Evolutionary conservation across 495 filamentous ascomycete species (phyloP), one percentile per base, ranked within the genome.

Genomic region (Daldinia vernicosa): DNA sequence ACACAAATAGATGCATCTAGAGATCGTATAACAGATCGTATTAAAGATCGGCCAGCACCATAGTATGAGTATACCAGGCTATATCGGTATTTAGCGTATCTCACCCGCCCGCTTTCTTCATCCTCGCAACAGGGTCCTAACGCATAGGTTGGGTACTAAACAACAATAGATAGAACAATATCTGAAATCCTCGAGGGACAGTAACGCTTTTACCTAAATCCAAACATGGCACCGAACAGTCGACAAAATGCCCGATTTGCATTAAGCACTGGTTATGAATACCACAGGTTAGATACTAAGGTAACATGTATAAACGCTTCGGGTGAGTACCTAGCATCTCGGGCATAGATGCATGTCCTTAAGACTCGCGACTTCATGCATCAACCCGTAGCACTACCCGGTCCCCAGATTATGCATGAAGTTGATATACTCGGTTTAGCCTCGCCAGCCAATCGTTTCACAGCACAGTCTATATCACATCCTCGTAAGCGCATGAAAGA

Each of bases 21-120:
- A 72, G 63, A 60, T 68, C 64, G 50, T 65, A 68, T 52, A 30
- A 53, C 50, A 68, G 70, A 72, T 72, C 70, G 37, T 40, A 62
- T 62, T 61, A 15, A 11, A 72, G 65, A 69, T 66, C 65, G 47
- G 24, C 61, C 60, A 45, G 60, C 65, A 57, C 56, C 54, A 55
- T 58, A 17, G 40, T 50, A 54, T 51, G 35, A 57, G 28, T 55
- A 52, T 27, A 30, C 63, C 63, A 53, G 62, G 58, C 56, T 57
- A 51, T 53, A 27, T n/a, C 32, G 11, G 50, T 45, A 40, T 67
- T 50, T 53, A 63, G 58, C 40, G 40, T 28, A 32, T 60, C 35
- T 50, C 63, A 53, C 43, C 53, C 30, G 24, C 30, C 22, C 39
- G 19, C 14, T 43, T 24, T 22, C 17, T 47, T 47, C 19, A 24